Evolutionary conservation across 2,329 filamentous ascomycete genomes (phyloP), one percentile per base, ranked within the genome.

Genomic region (Pseudopyricularia javanii): DNA sequence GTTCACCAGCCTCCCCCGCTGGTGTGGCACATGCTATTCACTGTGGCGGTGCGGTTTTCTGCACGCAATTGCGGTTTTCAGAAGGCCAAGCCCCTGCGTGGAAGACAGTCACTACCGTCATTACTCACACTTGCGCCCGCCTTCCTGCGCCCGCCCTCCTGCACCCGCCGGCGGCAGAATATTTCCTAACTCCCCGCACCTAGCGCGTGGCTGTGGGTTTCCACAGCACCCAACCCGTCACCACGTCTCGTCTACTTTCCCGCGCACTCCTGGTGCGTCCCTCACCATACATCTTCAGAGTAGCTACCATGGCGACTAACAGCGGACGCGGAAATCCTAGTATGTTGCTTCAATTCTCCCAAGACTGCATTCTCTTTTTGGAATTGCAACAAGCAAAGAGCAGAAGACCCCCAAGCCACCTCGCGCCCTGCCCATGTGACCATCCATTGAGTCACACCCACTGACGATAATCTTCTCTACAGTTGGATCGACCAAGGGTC

Each of bases 181-280:
- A 45, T 45, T 45, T 45, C 40, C 40, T 45, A 45, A 17, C 40
- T 45, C 40, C 40, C 40, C 40, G 40, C 40, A 45, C 40, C 40
- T 17, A 45, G 40, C 24, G 37, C 40, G 40, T 20, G 40, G 22
- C 40, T 45, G 40, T 45, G 40, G 40, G 40, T 45, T 24, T 20
- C 40, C 40, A 45, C 22, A 34, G 43, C 48, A 48, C 52, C 32
- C 35, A 56, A 51, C 50, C 52, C 59, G 59, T 57, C 56, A 63
- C 58, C 60, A 57, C 59, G 61, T 62, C 59, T 50, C 56, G 58
- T 55, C 60, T 57, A 50, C 53, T 59, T 15, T 22, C 58, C 50
- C 73, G 74, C 73, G 75, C 76, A 68, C 74, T 81, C 64, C 71
- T 74, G 64, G 75, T 78, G 78, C 77, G 75, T 69, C 73, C 74